These are phyloP conservation scores for Alternaria novae-zelandiae DNA, from an alignment of 2,329 filamentous ascomycete species.

Conservation along the genomic window DNA sequence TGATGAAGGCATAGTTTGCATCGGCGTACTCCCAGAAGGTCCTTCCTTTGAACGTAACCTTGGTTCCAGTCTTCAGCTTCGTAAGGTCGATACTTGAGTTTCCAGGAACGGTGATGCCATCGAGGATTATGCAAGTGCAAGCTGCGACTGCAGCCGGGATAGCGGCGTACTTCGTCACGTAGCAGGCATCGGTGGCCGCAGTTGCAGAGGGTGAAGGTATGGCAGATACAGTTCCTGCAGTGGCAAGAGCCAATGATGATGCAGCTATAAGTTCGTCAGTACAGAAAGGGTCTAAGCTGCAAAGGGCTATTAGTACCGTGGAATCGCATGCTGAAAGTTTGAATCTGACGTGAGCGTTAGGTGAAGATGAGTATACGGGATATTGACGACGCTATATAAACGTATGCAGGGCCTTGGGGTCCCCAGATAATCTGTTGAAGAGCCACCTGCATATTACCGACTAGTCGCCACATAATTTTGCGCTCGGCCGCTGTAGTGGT, in stretches of 20 bases:
- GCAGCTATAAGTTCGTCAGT: slow-evolving; percentile 4
- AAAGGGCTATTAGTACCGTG: neutral
- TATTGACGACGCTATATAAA: neutral
- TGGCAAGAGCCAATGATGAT: slow-evolving; percentile 14
- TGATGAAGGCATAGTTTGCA: slow-evolving; percentile 44
- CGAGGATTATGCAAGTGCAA: slow-evolving; percentile 53
- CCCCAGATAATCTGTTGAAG: neutral
- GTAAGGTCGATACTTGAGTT: slow-evolving; percentile 49
- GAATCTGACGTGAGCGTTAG: neutral
- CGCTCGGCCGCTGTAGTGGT: neutral
- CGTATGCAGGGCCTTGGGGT: neutral
- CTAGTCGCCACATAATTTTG: neutral
- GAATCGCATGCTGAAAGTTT: neutral
- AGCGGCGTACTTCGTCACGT: slow-evolving; percentile 28
- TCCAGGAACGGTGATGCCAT: slow-evolving; percentile 48
- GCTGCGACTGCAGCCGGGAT: slow-evolving; percentile 44
- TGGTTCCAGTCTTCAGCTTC: slow-evolving; percentile 50
- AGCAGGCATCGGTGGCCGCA: slow-evolving; percentile 12
- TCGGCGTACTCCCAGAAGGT: slow-evolving; percentile 42
- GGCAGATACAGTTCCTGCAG: slow-evolving; percentile 9
- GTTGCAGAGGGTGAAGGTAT: neutral
- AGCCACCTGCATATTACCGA: slow-evolving; percentile 6
- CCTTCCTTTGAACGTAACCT: slow-evolving; percentile 47
- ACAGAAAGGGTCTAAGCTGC: neutral
- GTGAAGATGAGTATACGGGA: neutral